Percentiles rank a stretch among this genome's conserved stretches.
Conservation (phyloP, 495 filamentous ascomycete genomes). For the Talaromyces stipitatus region DNA sequence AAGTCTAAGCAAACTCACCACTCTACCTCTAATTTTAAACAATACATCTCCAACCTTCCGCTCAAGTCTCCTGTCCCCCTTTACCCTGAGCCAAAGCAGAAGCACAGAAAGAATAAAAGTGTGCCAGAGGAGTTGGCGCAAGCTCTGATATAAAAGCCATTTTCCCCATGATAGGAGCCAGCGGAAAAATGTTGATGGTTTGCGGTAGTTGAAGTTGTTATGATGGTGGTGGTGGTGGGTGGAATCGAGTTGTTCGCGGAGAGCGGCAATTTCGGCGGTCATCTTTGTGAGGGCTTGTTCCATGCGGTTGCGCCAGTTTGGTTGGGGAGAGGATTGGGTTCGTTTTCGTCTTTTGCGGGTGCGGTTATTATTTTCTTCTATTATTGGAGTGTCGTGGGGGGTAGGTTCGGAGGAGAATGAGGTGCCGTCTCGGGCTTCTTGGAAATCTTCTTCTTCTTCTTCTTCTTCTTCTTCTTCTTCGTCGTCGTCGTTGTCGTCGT, state of each 20-base stretch:
- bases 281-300: slow-evolving; percentile 84
- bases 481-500: slow-evolving; percentile 24
- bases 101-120: slow-evolving; percentile 59
- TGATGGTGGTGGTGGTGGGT: slow-evolving; percentile 10
- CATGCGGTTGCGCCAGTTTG: slow-evolving; percentile 67
- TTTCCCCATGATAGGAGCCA: slow-evolving; percentile 58
- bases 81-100: slow-evolving; percentile 70
- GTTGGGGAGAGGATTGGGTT: slow-evolving; percentile 21
- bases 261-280: slow-evolving; percentile 87
- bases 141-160: slow-evolving; percentile 60
- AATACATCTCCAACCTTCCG: slow-evolving; percentile 62
- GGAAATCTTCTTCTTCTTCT: slow-evolving; percentile 43
- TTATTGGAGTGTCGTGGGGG: neutral
- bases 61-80: slow-evolving; percentile 70
- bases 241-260: slow-evolving; percentile 82
- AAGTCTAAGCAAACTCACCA: slow-evolving; percentile 35
- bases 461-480: slow-evolving; percentile 32
- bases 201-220: neutral
- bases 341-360: neutral
- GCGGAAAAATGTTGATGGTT: neutral
- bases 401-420: slow-evolving; percentile 4
- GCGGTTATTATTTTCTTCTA: slow-evolving; percentile 12
- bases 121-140: slow-evolving; percentile 70
- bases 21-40: slow-evolving; percentile 51
- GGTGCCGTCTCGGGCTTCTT: slow-evolving; percentile 29